Evolutionary conservation across 352 stramenopile species (phyloP).

Genomic region (Phytopythium delawarense): DNA sequence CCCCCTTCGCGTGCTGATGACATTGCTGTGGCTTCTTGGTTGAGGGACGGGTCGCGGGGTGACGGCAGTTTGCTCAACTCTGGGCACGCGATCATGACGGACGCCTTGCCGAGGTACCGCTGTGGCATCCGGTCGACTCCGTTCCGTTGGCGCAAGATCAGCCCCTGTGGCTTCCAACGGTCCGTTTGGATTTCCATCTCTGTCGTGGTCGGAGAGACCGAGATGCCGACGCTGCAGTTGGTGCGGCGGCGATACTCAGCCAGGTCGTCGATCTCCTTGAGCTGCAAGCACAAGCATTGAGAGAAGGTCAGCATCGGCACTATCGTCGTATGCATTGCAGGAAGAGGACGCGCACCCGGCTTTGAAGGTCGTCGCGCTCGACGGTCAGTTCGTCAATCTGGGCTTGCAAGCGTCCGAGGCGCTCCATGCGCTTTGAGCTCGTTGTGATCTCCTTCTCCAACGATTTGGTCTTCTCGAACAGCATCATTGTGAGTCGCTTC

Average conservation of each 20-base stretch:
- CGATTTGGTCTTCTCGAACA: conserved; percentile 74
- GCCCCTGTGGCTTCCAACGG: conserved; percentile 61
- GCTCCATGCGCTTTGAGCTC: conserved; percentile 48
- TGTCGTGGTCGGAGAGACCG: conserved; percentile 27
- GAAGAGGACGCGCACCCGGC: conserved; percentile 25
- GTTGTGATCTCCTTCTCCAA: conserved; percentile 60
- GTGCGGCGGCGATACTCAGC: conserved; percentile 47
- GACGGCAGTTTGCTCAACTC: conserved; percentile 28
- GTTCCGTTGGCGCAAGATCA: conserved; percentile 72
- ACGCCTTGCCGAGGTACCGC: conserved; percentile 61
- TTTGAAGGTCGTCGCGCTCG: conserved; percentile 31
- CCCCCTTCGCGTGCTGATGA: background rate
- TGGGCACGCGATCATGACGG: conserved; percentile 64
- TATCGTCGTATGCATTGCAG: background rate
- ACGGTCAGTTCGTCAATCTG: conserved; percentile 21
- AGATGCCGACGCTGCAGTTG: conserved; percentile 61
- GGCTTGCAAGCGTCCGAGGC: conserved; percentile 37
- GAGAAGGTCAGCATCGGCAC: background rate
- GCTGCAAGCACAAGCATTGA: conserved; percentile 16
- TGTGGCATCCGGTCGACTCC: conserved; percentile 62
- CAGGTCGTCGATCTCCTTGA: conserved; percentile 58
- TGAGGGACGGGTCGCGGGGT: conserved; percentile 12
- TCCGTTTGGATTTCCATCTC: conserved; percentile 72
- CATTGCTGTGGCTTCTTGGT: conserved; percentile 15
- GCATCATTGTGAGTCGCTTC: conserved; percentile 42